phyloP scores from a whole-genome alignment of 768 basidiomycete species.

The Clitopilus hobsonii region DNA sequence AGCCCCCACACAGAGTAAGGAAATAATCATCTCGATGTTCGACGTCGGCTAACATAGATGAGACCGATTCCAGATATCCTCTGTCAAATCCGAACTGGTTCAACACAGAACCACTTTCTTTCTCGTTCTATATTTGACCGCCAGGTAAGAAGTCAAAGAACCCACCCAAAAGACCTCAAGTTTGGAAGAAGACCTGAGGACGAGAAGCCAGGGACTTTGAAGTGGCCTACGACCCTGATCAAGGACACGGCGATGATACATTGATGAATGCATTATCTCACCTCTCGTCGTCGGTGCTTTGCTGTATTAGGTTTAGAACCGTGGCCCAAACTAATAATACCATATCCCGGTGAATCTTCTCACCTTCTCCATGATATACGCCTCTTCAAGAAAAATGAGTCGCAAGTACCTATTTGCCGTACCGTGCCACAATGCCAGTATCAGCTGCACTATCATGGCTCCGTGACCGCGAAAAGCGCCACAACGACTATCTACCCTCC shows the following conservation, averaged over 20 bases:
- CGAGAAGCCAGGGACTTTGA: not conserved
- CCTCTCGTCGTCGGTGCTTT: not conserved
- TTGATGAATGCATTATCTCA: not conserved
- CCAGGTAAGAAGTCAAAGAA: not conserved
- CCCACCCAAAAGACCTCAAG: not conserved
- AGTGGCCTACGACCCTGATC: not conserved
- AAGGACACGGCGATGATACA: not conserved
- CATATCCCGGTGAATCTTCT: no score
- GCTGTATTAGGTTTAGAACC: not conserved
- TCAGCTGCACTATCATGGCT: no score
- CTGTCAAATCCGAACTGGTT: not conserved
- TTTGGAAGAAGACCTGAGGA: not conserved
- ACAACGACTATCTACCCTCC: no score
- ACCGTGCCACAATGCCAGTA: no score
- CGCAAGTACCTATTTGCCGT: no score
- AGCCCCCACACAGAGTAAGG: not conserved
- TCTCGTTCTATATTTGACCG: not conserved
- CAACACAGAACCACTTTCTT: not conserved
- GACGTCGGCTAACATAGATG: not conserved
- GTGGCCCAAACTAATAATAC: no score
- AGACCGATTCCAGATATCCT: not conserved
- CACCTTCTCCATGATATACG: no score
- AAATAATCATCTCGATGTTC: not conserved
- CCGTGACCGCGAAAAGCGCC: no score
- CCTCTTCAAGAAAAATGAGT: no score